Evolutionary conservation across 768 basidiomycete genomes (phyloP), one percentile per base, ranked within the genome.

Genomic region (Hericium alpestre): DNA sequence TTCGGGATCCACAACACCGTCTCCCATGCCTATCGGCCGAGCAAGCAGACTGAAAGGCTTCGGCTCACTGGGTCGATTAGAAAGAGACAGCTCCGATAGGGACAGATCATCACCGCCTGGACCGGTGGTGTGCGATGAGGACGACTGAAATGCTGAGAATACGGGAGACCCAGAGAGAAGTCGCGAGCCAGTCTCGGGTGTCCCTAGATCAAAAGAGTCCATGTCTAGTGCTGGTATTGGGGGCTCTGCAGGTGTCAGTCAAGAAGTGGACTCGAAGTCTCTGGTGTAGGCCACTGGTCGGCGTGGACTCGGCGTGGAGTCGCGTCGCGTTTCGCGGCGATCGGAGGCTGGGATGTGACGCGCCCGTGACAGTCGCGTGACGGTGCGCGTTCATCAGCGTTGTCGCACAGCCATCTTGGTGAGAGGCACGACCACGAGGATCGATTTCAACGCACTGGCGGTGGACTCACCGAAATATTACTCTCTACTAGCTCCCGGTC

Each of bases 31-130:
- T 53, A 22, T 22, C 7, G 67, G 67, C 38, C 58, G 68, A 3
- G 70, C 67, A 32, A 71, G 64, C 3, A 71, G 63, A 51, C 69
- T 71, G 54, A 71, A 71, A 3, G 65, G 65, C 12, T 63, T 64
- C 5, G 38, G 56, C 16, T 59, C n/a, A n/a, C 59, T 57, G 16
- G 65, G 59, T 3, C 61, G 70, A 55, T 78, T 73, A 51, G 69
- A 64, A 40, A 80, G 63, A 16, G 77, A 81, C 4, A 83, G 74
- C 58, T 83, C 81, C 1, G 81, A 81, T 48, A 83, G 66, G 6
- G 81, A 82, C 3, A 83, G 72, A 65, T 82, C 81, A 58, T 73
- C 74, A 38, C 73, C 74, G 15, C 74, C 73, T 16, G 70, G 74
- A 5, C 74, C 77, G 2, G 75, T 75, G 56, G 70, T 63, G 11